Evolutionary conservation across 441 rosid genomes (phyloP).

Genomic region (Eruca vesicaria): DNA sequence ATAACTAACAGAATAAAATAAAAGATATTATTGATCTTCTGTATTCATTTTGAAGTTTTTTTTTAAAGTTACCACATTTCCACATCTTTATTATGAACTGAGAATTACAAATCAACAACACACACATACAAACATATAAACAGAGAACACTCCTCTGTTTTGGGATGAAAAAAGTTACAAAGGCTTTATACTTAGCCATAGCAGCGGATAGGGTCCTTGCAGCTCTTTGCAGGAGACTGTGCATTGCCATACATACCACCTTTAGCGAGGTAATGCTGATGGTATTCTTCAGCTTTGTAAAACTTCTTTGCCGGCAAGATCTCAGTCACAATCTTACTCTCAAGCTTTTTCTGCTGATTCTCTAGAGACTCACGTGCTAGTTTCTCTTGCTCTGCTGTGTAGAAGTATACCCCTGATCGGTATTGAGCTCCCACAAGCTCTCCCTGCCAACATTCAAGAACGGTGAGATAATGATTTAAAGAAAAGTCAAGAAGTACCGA

Average conservation of each 20-base stretch:
- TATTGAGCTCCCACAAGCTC: constrained; percentile 81
- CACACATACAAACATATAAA: not conserved
- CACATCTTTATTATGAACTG: not conserved
- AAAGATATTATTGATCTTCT: not conserved
- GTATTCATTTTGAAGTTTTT: not conserved
- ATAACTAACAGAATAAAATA: not conserved
- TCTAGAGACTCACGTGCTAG: constrained; percentile 63
- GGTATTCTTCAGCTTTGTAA: constrained; percentile 80
- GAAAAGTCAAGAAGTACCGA: no score
- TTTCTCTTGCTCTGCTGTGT: constrained; percentile 82
- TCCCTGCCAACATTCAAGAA: constrained; percentile 35
- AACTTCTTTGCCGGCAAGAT: constrained; percentile 83
- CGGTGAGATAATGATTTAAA: no score
- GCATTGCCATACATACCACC: constrained; percentile 74
- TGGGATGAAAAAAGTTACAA: not conserved
- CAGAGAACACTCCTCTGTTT: not conserved
- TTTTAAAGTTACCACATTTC: not conserved
- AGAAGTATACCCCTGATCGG: constrained; percentile 82
- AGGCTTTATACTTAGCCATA: constrained; percentile 46
- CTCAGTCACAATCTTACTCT: constrained; percentile 76
- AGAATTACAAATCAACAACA: not conserved
- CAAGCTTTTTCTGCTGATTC: constrained; percentile 52
- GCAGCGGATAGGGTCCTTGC: constrained; percentile 88
- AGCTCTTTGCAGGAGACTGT: constrained; percentile 75
- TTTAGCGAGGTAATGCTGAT: constrained; percentile 84